These are phyloP conservation scores for Annulohypoxylon maeteangense DNA, from an alignment of 495 filamentous ascomycete species.

Conservation along the genomic window DNA sequence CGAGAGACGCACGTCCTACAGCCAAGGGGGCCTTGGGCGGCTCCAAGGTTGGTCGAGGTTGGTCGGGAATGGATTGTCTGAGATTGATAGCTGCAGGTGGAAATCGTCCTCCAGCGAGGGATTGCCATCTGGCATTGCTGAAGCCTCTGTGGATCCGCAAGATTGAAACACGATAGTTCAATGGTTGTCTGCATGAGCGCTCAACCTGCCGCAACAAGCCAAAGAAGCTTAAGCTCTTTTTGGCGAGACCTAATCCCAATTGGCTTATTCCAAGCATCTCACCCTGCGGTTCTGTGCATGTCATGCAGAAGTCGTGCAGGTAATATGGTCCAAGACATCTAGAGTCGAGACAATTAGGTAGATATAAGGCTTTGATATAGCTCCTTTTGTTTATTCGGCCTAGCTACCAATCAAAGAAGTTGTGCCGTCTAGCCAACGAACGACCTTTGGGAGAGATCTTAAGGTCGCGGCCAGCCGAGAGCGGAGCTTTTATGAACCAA, in stretches of 20 bases:
- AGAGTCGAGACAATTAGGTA: constrained; percentile 40
- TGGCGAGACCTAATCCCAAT: constrained; percentile 38
- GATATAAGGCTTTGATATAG: constrained; percentile 43
- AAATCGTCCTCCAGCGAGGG: constrained; percentile 56
- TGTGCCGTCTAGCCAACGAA: constrained; percentile 14
- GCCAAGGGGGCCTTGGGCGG: constrained; percentile 43
- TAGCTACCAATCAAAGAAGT: constrained; percentile 31
- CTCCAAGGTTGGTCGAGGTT: constrained; percentile 35
- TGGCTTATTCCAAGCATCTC: constrained; percentile 35
- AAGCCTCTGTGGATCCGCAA: constrained; percentile 48
- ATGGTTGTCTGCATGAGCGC: constrained; percentile 43
- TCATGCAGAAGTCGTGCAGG: constrained; percentile 45
- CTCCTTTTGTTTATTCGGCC: constrained; percentile 34
- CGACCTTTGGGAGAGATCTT: constrained; percentile 15
- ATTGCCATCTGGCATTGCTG: constrained; percentile 61
- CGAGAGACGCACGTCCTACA: constrained; percentile 38
- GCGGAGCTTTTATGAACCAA: constrained; percentile 37
- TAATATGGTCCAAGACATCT: constrained; percentile 34
- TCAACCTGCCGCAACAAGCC: constrained; percentile 38
- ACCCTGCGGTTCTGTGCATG: constrained; percentile 42
- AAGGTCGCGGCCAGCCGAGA: constrained; percentile 37
- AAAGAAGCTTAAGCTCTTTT: constrained; percentile 39
- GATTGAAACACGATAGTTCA: constrained; percentile 47
- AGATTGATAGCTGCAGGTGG: constrained; percentile 47
- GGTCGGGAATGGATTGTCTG: constrained; percentile 43